phyloP scores from a whole-genome alignment of 208 protist species.

The Crithidia expoeki region DNA sequence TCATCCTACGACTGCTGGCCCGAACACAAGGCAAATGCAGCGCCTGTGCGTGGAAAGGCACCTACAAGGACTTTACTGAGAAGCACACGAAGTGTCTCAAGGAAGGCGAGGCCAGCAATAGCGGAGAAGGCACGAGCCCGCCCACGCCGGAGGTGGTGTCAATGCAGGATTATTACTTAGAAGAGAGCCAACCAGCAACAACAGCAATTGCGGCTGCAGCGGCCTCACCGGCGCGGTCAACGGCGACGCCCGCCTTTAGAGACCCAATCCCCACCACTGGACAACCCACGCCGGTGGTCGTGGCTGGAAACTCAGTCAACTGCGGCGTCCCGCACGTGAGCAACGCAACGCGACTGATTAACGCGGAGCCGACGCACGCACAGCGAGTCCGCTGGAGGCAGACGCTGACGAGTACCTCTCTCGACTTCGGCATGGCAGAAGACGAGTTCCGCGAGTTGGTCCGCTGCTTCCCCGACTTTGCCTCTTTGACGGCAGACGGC shows the following conservation, averaged over 20 bases:
- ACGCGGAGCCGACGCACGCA: constrained; percentile 9
- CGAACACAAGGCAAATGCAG: constrained; percentile 50
- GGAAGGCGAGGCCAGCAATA: constrained; percentile 15
- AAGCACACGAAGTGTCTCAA: constrained; percentile 43
- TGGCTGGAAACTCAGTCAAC: neutral
- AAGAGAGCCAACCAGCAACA: constrained; percentile 1
- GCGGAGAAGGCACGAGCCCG: neutral
- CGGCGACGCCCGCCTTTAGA: neutral
- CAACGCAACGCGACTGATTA: neutral
- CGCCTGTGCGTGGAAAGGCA: constrained; percentile 58
- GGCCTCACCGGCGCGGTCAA: neutral
- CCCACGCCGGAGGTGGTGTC: constrained; percentile 11
- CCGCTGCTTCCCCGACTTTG: constrained; percentile 50
- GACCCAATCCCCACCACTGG: neutral
- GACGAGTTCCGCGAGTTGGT: constrained; percentile 46
- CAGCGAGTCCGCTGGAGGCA: constrained; percentile 32
- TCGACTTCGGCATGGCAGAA: constrained; percentile 48
- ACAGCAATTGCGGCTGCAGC: neutral
- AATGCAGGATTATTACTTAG: constrained; percentile 59
- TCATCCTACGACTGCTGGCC: constrained; percentile 53
- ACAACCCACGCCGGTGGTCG: neutral
- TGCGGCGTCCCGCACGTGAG: constrained; percentile 9
- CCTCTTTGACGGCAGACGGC: constrained; percentile 16
- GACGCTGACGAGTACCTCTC: constrained; percentile 16
- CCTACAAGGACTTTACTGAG: constrained; percentile 52